Evolutionary conservation across 768 basidiomycete genomes (phyloP).

Genomic region (Fomitopsis pulvina): DNA sequence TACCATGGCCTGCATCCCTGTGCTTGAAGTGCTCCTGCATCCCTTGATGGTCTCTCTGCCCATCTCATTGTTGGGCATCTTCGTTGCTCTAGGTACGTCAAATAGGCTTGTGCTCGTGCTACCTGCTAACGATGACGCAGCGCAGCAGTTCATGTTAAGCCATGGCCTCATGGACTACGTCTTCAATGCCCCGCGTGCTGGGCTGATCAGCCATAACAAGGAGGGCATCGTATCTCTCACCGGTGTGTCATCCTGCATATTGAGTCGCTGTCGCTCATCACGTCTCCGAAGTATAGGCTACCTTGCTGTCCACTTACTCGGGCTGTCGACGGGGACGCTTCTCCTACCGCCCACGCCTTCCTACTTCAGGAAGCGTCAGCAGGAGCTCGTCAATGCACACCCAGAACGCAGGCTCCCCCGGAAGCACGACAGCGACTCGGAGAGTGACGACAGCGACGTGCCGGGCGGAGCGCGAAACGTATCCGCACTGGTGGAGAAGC

Average conservation of each 20-base stretch:
- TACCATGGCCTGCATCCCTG: conserved; percentile 76
- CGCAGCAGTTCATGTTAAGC: conserved; percentile 64
- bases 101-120: background rate
- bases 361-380: conserved; percentile 54
- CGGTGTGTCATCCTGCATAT: conserved; percentile 33
- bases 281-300: conserved; percentile 58
- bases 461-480: background rate
- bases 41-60: conserved; percentile 55
- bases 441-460: conserved; percentile 10
- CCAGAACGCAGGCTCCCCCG: background rate
- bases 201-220: conserved; percentile 76
- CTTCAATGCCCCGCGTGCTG: conserved; percentile 54
- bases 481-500: conserved; percentile 18
- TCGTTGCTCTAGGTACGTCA: conserved; percentile 50
- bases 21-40: conserved; percentile 63
- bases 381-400: conserved; percentile 15
- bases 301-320: conserved; percentile 82
- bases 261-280: background rate
- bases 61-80: conserved; percentile 54
- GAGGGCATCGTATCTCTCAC: conserved; percentile 82
- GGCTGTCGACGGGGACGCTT: conserved; percentile 74
- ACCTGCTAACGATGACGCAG: conserved; percentile 30
- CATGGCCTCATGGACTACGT: conserved; percentile 57
- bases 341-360: conserved; percentile 75
- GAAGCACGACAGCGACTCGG: conserved; percentile 14